Evolutionary conservation across 2,329 filamentous ascomycete genomes (phyloP), one percentile per base, ranked within the genome.

Genomic region (Penicillium sp.): DNA sequence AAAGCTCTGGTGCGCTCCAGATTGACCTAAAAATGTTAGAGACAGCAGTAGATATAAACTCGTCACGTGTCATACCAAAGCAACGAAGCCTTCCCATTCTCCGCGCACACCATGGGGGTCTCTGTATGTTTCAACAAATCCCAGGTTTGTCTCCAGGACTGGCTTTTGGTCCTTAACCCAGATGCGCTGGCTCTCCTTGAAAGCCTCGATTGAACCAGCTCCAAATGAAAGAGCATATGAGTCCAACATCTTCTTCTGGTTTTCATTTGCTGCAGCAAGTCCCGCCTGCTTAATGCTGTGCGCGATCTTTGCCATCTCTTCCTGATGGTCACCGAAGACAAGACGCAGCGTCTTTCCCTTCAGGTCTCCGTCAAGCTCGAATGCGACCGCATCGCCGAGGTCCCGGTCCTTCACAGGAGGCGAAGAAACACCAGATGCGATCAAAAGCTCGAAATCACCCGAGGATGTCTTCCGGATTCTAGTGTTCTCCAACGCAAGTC

Each of bases 1-100:
- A 97, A 97, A 1, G 90, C 88, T 51, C 80, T 80, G 1, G 91
- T 98, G 19, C 91, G 83, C 67, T 96, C 91, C 63, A 91, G 77
- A 70, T 97, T 97, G 40, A 97, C 69, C 69, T 72, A 38, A 4
- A 26, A 50, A 13, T 43, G 45, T 58, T 74, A 52, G 72, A 69
- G 6, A 34, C 5, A 17, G 15, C 12, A 1, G 9, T 19, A 35
- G 12, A 22, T 42, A 40, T 40, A 3, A 40, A n/a, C 43, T 13
- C n/a, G 43, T 37, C 24, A 48, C 29, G 9, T n/a, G 1, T 59
- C 63, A 50, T 61, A 72, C 70, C 64, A 76, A 79, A 40, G 85
- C 85, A 40, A 85, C 86, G 64, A 93, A 89, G 2, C 87, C 87
- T 69, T 93, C 87, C 83, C 86, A 94, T 66, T 93, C 88, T 53